These are phyloP conservation scores for Nigrospora sphaerica DNA, from an alignment of 2,329 filamentous ascomycete species.

Conservation along the genomic window DNA sequence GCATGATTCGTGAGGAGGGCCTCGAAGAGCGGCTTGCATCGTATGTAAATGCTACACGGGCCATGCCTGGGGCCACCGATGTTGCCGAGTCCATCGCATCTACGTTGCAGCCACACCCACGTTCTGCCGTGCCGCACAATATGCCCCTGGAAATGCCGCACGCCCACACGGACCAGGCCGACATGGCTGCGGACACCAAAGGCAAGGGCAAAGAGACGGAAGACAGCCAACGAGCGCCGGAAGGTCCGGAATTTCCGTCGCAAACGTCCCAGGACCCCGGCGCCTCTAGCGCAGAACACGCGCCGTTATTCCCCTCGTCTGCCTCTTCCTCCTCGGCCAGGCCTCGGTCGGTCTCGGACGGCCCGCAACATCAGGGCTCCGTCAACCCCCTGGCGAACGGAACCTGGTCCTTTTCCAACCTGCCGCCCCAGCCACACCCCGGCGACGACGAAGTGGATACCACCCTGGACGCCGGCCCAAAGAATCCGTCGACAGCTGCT, in stretches of 20 bases:
- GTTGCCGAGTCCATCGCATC: neutral
- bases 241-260: neutral
- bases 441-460: neutral
- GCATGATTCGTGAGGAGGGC: constrained; percentile 55
- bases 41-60: constrained; percentile 48
- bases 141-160: neutral
- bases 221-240: neutral
- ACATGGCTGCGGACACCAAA: constrained; percentile 3
- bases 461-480: neutral
- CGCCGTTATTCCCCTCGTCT: no score
- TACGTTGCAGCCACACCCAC: no score
- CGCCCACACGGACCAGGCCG: neutral
- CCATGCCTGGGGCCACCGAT: constrained; percentile 11
- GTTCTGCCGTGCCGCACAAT: no score
- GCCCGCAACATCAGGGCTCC: constrained; percentile 34
- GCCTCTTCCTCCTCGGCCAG: constrained; percentile 17
- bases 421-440: constrained; percentile 17
- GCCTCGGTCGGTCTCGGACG: constrained; percentile 51
- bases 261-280: no score
- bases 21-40: constrained; percentile 51
- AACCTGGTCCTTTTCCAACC: constrained; percentile 49
- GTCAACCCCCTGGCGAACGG: constrained; percentile 51
- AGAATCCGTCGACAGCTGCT: neutral
- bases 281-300: no score
- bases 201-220: constrained; percentile 12